Percentiles rank a stretch among this genome's conserved stretches.
These are phyloP conservation scores for Starmerella asiatica DNA, from an alignment of 805 yeast species.

Conservation along the genomic window DNA sequence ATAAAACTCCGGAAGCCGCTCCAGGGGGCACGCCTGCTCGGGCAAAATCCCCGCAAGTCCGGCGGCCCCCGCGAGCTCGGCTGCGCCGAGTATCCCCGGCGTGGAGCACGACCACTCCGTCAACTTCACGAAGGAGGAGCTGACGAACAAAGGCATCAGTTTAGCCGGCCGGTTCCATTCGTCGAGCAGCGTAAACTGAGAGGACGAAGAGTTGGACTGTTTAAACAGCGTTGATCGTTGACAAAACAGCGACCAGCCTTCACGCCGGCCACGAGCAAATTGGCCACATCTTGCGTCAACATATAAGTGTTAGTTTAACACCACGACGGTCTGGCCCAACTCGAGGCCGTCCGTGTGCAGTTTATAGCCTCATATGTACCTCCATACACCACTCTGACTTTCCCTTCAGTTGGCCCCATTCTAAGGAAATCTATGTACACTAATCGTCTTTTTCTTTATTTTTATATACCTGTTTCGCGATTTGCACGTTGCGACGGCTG, in stretches of 20 bases:
- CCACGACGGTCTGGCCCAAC: no score
- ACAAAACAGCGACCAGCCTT: not conserved
- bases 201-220: conserved; percentile 30
- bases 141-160: conserved; percentile 26
- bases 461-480: conserved; percentile 39
- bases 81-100: not conserved
- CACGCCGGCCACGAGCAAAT: not conserved
- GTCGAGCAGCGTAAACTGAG: conserved; percentile 27
- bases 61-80: not conserved
- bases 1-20: not conserved
- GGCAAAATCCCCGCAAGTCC: not conserved
- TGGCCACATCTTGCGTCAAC: no score
- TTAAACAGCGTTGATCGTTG: not conserved
- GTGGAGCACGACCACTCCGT: not conserved
- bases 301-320: no score
- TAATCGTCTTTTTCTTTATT: conserved; percentile 5
- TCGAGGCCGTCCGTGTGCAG: no score
- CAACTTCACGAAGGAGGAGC: conserved; percentile 25
- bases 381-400: no score
- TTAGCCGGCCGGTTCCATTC: conserved; percentile 25
- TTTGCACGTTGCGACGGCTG: conserved; percentile 50
- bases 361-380: no score
- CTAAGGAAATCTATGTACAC: no score
- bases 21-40: not conserved
- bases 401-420: no score